Evolutionary conservation across 345 rosid species (phyloP).

Genomic region (Luvunga scandens): DNA sequence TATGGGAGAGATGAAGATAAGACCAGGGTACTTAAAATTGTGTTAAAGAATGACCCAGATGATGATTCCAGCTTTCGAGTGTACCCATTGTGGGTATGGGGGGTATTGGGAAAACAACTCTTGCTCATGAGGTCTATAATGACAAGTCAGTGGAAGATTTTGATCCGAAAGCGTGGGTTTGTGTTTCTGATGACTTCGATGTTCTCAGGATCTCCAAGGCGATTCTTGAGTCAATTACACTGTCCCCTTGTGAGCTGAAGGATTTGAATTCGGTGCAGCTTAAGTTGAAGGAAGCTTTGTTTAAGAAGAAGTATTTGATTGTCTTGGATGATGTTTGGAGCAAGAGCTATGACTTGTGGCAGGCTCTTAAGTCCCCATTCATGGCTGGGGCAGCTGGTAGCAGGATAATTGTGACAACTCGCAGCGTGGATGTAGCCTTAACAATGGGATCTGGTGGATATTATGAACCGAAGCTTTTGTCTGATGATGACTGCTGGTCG

Average conservation of each 20-base stretch:
- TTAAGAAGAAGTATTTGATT: slow-evolving; percentile 12
- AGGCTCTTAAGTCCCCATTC: not conserved
- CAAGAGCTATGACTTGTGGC: slow-evolving; percentile 13
- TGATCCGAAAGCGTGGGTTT: slow-evolving; percentile 16
- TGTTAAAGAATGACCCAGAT: not conserved
- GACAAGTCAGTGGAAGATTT: slow-evolving; percentile 4
- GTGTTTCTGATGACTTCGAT: slow-evolving; percentile 20
- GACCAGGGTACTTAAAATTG: not conserved
- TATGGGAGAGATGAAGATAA: slow-evolving; percentile 3
- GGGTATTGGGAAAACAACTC: slow-evolving; percentile 23
- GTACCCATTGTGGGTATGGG: slow-evolving; percentile 21
- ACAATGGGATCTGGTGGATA: not conserved
- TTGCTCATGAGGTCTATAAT: slow-evolving; percentile 15
- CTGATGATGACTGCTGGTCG: slow-evolving; percentile 17
- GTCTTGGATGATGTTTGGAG: slow-evolving; percentile 28
- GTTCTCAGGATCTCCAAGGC: slow-evolving; percentile 8
- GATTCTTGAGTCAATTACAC: slow-evolving; percentile 12
- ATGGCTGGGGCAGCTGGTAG: not conserved
- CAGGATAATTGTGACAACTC: slow-evolving; percentile 21
- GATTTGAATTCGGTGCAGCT: not conserved
- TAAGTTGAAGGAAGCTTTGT: not conserved
- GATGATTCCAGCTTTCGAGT: not conserved
- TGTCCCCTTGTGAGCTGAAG: not conserved
- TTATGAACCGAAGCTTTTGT: not conserved
- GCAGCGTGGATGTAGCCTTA: not conserved